Evolutionary conservation across 306 rosid species (phyloP), one percentile per base, ranked within the genome.

Genomic region (Trichosanthes truncata): DNA sequence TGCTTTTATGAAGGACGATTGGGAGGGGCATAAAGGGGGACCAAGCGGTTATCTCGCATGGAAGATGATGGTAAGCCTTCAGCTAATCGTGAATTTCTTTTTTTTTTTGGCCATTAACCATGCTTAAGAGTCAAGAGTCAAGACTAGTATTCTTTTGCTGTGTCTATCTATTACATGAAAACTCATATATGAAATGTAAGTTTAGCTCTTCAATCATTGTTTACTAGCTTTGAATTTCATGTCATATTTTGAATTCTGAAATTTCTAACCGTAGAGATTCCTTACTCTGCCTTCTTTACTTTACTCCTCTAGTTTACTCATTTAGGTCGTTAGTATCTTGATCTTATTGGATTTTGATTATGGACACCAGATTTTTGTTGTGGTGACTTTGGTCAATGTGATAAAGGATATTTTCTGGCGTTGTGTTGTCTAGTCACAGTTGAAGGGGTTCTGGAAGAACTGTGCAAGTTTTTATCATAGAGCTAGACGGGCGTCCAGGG

Each of bases 41-140:
- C 96, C 97, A 52, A 92, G 97, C 18, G 98, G 98, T 10, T 95
- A 91, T 87, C 97, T 95, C 82, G 97, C 97, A 85, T 95, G 98
- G 98, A 95, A 92, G 86, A 95, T 95, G 98, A 92, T 92, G 98
- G 98, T 95, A 85, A 78, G 84, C 80, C 26, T 57, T 72, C 59
- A 15, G 21, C 31, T 71, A 53, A 4, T 31, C 10, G 11, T 60
- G 78, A 43, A 81, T 60, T 79, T 72, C 14, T 4, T 72, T 25
- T 72, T 29, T 38, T 36, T 43, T 43, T 23, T n/a, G n/a, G 41
- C 77, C 59, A 3, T 72, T 45, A 26, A 72, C 57, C 52, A 13
- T 72, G 38, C 77, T 46, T 25, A n/a, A n/a, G n/a, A n/a, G n/a
- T n/a, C 2, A 3, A 26, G 41, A 72, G 38, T 46, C 23, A 26